phyloP scores from a whole-genome alignment of 2,329 filamentous ascomycete genomes.

The Fonsecaea monophora region DNA sequence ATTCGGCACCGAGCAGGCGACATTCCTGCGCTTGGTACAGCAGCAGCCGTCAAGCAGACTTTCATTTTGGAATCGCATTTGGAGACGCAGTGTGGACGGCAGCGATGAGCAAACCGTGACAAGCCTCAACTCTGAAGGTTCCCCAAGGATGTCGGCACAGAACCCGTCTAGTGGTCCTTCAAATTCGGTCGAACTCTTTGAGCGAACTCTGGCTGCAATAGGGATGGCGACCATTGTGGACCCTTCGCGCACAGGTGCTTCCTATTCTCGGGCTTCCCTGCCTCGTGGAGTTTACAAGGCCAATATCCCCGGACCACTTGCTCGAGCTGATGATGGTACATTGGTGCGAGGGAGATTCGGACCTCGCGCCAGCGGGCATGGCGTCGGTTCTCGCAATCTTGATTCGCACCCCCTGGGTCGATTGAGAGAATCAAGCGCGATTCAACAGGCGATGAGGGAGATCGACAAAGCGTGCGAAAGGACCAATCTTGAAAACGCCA shows the following conservation, averaged over 20 bases:
- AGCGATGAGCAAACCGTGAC: constrained; percentile 19
- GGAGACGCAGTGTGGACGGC: constrained; percentile 16
- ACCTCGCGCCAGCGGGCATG: constrained; percentile 51
- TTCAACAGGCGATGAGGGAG: constrained; percentile 27
- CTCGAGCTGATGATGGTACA: constrained; percentile 51
- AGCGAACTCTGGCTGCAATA: constrained; percentile 43
- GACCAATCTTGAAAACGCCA: constrained; percentile 12
- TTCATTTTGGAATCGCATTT: constrained; percentile 15
- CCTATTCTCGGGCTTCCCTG: constrained; percentile 20
- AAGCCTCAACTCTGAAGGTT: constrained; percentile 8
- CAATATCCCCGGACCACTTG: constrained; percentile 42
- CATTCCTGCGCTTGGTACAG: constrained; percentile 36
- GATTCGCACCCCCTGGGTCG: constrained; percentile 34
- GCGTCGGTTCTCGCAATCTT: constrained; percentile 41
- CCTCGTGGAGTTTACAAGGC: constrained; percentile 32
- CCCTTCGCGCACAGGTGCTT: constrained; percentile 22
- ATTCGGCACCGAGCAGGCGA: constrained; percentile 51
- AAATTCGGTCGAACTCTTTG: constrained; percentile 36
- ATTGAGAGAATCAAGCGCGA: constrained; percentile 6
- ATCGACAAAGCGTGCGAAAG: constrained; percentile 33
- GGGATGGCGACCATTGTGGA: constrained; percentile 44
- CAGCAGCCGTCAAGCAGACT: constrained; percentile 18
- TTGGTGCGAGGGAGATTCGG: constrained; percentile 51
- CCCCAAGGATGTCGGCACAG: constrained; percentile 11
- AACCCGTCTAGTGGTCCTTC: constrained; percentile 19